Conservation (phyloP, 2,329 filamentous ascomycete species). For the Tolypocladium ophioglossoides region DNA sequence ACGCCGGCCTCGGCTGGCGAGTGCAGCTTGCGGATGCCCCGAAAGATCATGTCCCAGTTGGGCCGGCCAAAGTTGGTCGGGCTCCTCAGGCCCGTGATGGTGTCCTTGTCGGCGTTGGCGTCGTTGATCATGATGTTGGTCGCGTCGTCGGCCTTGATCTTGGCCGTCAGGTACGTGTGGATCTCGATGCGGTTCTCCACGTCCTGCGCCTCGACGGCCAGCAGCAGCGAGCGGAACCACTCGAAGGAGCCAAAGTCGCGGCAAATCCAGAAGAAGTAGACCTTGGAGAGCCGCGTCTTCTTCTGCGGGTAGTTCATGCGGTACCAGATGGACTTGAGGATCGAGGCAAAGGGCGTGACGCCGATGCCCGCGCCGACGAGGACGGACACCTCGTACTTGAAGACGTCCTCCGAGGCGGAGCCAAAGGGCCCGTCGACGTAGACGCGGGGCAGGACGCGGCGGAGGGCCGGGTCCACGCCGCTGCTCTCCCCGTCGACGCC, state of each 20-base stretch:
- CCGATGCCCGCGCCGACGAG: slow-evolving; percentile 77
- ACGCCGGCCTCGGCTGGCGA: slow-evolving; percentile 62
- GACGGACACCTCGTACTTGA: slow-evolving; percentile 74
- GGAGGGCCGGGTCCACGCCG: slow-evolving; percentile 56
- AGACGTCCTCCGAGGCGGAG: slow-evolving; percentile 78
- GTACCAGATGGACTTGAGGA: slow-evolving; percentile 89
- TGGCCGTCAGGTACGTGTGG: slow-evolving; percentile 78
- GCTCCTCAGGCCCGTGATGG: slow-evolving; percentile 71
- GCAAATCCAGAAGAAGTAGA: slow-evolving; percentile 92
- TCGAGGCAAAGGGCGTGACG: slow-evolving; percentile 78
- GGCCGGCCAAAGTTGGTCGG: slow-evolving; percentile 80
- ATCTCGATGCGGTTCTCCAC: slow-evolving; percentile 78
- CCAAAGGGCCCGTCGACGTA: slow-evolving; percentile 82
- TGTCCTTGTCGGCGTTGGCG: slow-evolving; percentile 72
- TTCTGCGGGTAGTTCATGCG: slow-evolving; percentile 79
- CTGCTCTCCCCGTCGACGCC: slow-evolving; percentile 52
- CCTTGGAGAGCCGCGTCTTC: slow-evolving; percentile 69
- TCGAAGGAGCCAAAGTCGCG: slow-evolving; percentile 81
- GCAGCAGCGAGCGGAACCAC: slow-evolving; percentile 76
- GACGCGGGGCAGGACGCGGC: slow-evolving; percentile 64
- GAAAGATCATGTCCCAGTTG: slow-evolving; percentile 87
- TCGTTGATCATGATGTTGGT: slow-evolving; percentile 93
- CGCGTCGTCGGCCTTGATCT: slow-evolving; percentile 76
- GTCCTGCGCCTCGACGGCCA: slow-evolving; percentile 81
- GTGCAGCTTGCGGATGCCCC: slow-evolving; percentile 71